Percentiles rank a stretch among this genome's conserved stretches.
These are phyloP conservation scores for Pseudogymnoascus pannorum DNA, from an alignment of 2,329 filamentous ascomycete genomes.

Conservation along the genomic window DNA sequence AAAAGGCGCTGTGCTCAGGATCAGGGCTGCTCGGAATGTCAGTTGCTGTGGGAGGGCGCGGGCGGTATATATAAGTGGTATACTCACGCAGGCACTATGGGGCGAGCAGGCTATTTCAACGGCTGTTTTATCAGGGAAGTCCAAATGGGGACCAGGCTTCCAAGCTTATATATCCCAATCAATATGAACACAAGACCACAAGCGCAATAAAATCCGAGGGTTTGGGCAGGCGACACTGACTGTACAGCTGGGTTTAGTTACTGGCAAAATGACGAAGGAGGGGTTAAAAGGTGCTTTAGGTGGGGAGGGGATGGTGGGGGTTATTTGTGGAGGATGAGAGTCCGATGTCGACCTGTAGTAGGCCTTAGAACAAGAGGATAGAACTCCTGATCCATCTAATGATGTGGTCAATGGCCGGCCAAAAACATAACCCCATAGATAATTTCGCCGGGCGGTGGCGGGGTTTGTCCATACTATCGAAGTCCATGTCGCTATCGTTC, in stretches of 20 bases:
- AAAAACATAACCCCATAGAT: background rate
- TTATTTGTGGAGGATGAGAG: background rate
- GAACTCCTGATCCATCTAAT: background rate
- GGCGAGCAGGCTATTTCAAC: constrained; percentile 7
- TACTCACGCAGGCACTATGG: constrained; percentile 2
- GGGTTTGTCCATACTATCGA: constrained; percentile 1
- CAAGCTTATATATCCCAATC: constrained; percentile 9
- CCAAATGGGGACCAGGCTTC: background rate
- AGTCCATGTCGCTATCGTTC: background rate
- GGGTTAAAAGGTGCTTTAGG: background rate
- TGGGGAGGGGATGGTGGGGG: background rate
- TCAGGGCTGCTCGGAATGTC: background rate
- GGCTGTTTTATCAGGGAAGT: background rate
- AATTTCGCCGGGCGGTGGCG: background rate
- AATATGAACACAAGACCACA: constrained; percentile 6
- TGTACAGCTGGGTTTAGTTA: background rate
- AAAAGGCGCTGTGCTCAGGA: background rate
- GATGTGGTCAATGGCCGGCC: background rate
- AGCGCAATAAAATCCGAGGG: background rate
- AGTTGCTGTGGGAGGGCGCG: background rate
- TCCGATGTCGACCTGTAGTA: background rate
- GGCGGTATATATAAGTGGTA: constrained; percentile 6
- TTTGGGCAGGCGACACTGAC: background rate
- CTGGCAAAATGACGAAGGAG: constrained; percentile 8
- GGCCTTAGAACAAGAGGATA: background rate